phyloP scores from a whole-genome alignment of 228 moss, liverwort and hornwort species.

The Sphagnum magellanicum region DNA sequence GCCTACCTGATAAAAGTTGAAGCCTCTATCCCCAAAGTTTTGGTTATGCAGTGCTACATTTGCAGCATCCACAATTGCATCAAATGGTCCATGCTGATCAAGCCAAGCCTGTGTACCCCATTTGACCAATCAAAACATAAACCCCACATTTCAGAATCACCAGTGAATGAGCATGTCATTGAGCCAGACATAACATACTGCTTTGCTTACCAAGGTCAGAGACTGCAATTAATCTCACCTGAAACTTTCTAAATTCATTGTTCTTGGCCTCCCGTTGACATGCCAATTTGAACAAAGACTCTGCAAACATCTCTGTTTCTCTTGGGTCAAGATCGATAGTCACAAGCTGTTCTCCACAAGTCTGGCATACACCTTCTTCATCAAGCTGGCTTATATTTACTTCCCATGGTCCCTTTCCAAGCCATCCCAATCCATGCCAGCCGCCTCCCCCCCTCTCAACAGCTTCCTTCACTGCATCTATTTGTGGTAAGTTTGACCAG shows the following conservation, averaged over 20 bases:
- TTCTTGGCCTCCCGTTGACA: conserved; percentile 69
- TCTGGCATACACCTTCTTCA: conserved; percentile 53
- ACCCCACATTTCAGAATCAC: no score
- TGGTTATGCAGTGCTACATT: conserved; percentile 88
- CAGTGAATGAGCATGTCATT: neutral
- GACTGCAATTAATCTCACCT: conserved; percentile 31
- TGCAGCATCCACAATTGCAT: conserved; percentile 87
- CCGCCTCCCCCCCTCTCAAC: conserved; percentile 74
- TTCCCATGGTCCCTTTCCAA: conserved; percentile 75
- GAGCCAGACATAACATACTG: neutral
- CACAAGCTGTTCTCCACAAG: conserved; percentile 72
- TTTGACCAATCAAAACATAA: no score
- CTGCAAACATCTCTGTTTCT: conserved; percentile 81
- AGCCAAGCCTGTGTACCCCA: conserved; percentile 68
- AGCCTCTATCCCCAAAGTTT: conserved; percentile 84
- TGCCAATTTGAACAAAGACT: conserved; percentile 72
- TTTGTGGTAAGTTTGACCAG: conserved; percentile 37
- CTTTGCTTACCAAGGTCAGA: neutral
- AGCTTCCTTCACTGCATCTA: conserved; percentile 42
- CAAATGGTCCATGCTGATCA: conserved; percentile 78
- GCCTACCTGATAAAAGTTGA: conserved; percentile 80
- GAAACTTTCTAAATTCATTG: conserved; percentile 80
- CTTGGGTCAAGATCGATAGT: conserved; percentile 86
- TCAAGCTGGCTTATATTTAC: conserved; percentile 56
- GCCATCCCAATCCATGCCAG: conserved; percentile 97